Conservation (phyloP, 345 rosid species). For the Durio zibethinus region DNA sequence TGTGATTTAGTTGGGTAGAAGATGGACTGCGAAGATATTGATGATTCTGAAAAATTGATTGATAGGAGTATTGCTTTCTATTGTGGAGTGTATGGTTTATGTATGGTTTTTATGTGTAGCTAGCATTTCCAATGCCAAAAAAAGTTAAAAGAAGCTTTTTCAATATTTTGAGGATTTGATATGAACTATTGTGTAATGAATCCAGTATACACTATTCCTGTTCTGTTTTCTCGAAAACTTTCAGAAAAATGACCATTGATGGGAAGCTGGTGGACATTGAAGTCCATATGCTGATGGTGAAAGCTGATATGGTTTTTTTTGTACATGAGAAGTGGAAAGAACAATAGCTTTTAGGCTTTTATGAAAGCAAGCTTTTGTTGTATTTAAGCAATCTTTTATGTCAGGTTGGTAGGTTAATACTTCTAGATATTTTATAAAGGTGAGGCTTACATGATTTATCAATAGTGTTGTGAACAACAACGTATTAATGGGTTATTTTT, state of each 20-base stretch:
- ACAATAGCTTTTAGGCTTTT: not conserved
- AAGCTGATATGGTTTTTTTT: not conserved
- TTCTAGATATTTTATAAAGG: not conserved
- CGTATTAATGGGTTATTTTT: not conserved
- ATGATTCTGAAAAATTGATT: not conserved
- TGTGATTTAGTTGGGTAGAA: not conserved
- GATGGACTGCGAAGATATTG: not conserved
- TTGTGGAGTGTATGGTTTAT: not conserved
- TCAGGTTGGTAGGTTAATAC: not conserved
- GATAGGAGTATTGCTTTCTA: not conserved
- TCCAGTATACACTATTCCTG: not conserved
- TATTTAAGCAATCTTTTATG: not conserved
- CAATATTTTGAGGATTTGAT: not conserved
- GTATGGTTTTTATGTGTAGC: not conserved
- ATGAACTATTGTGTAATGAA: too few species aligned
- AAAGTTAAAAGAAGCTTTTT: not conserved
- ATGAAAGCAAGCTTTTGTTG: not conserved
- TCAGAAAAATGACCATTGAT: not conserved
- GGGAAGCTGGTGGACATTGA: not conserved
- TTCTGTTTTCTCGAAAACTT: not conserved
- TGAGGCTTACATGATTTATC: not conserved
- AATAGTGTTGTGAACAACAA: not conserved
- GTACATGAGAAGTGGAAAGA: not conserved
- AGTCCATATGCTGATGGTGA: not conserved
- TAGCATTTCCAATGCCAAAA: not conserved